Evolutionary conservation across 495 filamentous ascomycete genomes (phyloP).

Genomic region (Podospora tetraspora): DNA sequence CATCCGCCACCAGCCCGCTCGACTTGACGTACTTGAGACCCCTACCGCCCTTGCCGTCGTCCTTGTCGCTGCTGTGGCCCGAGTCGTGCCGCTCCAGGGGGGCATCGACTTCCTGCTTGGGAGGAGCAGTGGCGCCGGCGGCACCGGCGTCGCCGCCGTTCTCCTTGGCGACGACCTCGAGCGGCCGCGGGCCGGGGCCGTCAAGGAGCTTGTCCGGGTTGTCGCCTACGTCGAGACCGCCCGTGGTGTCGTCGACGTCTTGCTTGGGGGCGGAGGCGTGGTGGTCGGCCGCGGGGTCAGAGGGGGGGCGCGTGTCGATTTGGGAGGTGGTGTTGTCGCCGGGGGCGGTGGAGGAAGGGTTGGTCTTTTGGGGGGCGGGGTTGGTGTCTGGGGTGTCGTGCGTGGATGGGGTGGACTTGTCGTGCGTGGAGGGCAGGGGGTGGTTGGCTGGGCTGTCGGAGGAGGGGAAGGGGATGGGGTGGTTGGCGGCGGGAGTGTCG

Average conservation of each 20-base stretch:
- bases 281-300: conserved; percentile 28
- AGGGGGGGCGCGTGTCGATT: conserved; percentile 33
- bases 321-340: conserved; percentile 34
- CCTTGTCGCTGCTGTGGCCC: conserved; percentile 7
- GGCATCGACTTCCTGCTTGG: background rate
- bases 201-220: conserved; percentile 32
- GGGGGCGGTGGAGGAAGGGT: conserved; percentile 31
- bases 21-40: conserved; percentile 43
- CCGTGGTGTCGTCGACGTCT: conserved; percentile 29
- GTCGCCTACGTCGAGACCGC: conserved; percentile 22
- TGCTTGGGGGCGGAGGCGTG: conserved; percentile 25
- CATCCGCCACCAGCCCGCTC: conserved; percentile 53
- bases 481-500: background rate
- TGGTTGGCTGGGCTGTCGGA: background rate
- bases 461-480: background rate
- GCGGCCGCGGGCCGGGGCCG: conserved; percentile 39
- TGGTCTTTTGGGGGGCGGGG: conserved; percentile 35
- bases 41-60: conserved; percentile 14
- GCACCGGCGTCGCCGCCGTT: conserved; percentile 38
- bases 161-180: conserved; percentile 38
- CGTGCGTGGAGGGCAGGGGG: conserved; percentile 21
- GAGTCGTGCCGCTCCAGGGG: background rate
- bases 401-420: too few relatives aligned
- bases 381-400: conserved; percentile 30
- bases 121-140: background rate